Evolutionary conservation across 1,139 yeast species (phyloP).

Genomic region (Zygosaccharomyces sapae): DNA sequence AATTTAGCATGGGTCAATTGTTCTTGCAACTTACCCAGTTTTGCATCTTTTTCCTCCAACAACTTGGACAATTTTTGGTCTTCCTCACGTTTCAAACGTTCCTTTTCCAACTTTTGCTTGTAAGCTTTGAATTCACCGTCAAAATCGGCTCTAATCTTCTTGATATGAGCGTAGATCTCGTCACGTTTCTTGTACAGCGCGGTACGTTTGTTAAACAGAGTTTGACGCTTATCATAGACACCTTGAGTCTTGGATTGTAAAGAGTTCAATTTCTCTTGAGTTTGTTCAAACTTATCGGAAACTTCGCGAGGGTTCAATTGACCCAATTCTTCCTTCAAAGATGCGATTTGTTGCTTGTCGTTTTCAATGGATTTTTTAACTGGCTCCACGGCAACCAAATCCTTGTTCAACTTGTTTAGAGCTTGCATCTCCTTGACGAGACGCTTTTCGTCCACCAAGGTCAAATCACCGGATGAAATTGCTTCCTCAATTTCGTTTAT

Average conservation of each 20-base stretch:
- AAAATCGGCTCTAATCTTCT: slow-evolving; percentile 61
- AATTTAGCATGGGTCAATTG: slow-evolving; percentile 63
- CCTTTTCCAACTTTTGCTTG: slow-evolving; percentile 63
- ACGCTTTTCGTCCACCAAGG: slow-evolving; percentile 89
- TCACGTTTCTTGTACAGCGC: slow-evolving; percentile 68
- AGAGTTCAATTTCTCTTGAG: slow-evolving; percentile 56
- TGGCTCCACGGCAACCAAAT: slow-evolving; percentile 67
- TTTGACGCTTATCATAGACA: slow-evolving; percentile 62
- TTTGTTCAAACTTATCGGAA: slow-evolving; percentile 49
- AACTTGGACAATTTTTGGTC: slow-evolving; percentile 55
- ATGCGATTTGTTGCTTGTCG: slow-evolving; percentile 72
- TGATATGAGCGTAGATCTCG: slow-evolving; percentile 58
- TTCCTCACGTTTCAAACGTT: slow-evolving; percentile 66
- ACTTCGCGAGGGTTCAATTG: slow-evolving; percentile 60
- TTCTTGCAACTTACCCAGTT: slow-evolving; percentile 62
- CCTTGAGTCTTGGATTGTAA: slow-evolving; percentile 62
- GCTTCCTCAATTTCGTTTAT: slow-evolving; percentile 65
- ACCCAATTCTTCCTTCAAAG: slow-evolving; percentile 65
- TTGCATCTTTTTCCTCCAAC: slow-evolving; percentile 57
- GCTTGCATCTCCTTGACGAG: slow-evolving; percentile 79
- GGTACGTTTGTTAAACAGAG: slow-evolving; percentile 60
- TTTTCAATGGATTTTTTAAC: slow-evolving; percentile 76
- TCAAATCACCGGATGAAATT: slow-evolving; percentile 75
- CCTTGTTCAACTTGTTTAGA: slow-evolving; percentile 77
- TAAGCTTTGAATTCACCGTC: slow-evolving; percentile 70